Evolutionary conservation across 1,284 basidiomycete species (phyloP), one percentile per base, ranked within the genome.

Genomic region (Athelia sp.): DNA sequence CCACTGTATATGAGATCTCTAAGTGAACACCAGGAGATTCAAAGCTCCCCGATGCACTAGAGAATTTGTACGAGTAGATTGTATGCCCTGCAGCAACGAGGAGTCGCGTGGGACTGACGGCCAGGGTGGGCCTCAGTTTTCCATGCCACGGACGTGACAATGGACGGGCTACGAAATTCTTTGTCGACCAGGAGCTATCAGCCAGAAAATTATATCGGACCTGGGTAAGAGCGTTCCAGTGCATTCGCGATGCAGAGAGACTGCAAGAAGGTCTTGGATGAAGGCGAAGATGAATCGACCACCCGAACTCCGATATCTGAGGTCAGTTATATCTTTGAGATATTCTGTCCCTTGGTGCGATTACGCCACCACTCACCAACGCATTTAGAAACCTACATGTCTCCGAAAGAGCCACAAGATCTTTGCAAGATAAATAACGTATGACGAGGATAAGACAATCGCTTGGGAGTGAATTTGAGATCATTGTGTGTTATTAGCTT

Each of bases 301-400:
- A 89, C 8, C 84, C 86, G 58, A 73, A 79, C 35, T 76, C 69
- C 45, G 72, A 63, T 10, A 89, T 75, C 86, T 89, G 55, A 23
- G 24, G 13, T 29, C 26, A 13, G 26, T 6, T 6, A 29, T 29
- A 29, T 6, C 13, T 29, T 6, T 29, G 6, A 29, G 26, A 29
- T n/a, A 29, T 29, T 29, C 6, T 13, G 6, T 6, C 6, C 13
- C 26, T 13, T 29, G 26, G 26, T 29, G 4, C 13, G 26, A 29
- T 29, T 29, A 13, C 26, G 6, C 26, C 26, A 79, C 36, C 36
- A 40, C 36, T 60, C 54, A 86, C 85, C 52, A 84, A 51, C 4
- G 52, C 55, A 51, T 79, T 57, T 1, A 84, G 56, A 18, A 62
- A 56, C 24, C 59, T 71, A 58, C 76, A 83, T 2, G 77, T 73